A percentile compares a stretch with the other conserved stretches of the same genome.
These are phyloP conservation scores for Inonotus hispidus DNA, from an alignment of 1,284 basidiomycete genomes.

Conservation along the genomic window DNA sequence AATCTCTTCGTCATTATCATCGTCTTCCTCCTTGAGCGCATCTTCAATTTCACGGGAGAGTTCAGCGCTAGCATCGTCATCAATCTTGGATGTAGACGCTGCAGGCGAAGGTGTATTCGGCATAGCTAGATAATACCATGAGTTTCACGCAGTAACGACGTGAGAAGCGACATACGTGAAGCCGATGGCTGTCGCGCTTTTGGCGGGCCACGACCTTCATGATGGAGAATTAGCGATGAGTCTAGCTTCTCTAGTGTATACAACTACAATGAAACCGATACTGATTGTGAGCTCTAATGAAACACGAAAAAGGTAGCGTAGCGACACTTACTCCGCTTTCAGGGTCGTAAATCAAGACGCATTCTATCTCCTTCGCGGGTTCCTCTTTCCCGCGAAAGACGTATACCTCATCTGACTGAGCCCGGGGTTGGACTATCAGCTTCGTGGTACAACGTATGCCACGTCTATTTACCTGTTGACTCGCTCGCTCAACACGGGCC, in stretches of 20 bases:
- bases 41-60: slow-evolving; percentile 10
- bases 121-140: slow-evolving; percentile 2
- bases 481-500: slow-evolving; percentile 58
- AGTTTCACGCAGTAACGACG: not conserved
- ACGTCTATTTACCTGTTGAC: slow-evolving; percentile 43
- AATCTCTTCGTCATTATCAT: slow-evolving; percentile 10
- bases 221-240: slow-evolving; percentile 48
- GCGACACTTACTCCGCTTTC: slow-evolving; percentile 49
- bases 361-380: slow-evolving; percentile 60
- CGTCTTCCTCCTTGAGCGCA: slow-evolving; percentile 10
- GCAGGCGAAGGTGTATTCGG: slow-evolving; percentile 17
- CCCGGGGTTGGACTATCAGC: not conserved
- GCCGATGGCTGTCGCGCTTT: slow-evolving; percentile 32
- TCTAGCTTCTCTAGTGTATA: slow-evolving; percentile 74
- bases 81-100: slow-evolving; percentile 10
- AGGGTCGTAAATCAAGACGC: slow-evolving; percentile 72
- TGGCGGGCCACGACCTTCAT: slow-evolving; percentile 40
- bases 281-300: not conserved
- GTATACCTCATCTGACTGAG: slow-evolving; percentile 49
- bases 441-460: not conserved
- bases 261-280: slow-evolving; percentile 49
- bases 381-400: slow-evolving; percentile 53
- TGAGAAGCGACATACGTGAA: slow-evolving; percentile 37
- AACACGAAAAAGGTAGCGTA: slow-evolving; percentile 6
- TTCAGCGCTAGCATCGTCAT: slow-evolving; percentile 10